phyloP scores from a whole-genome alignment of 768 basidiomycete genomes.

The Psilocybe tampanensis region DNA sequence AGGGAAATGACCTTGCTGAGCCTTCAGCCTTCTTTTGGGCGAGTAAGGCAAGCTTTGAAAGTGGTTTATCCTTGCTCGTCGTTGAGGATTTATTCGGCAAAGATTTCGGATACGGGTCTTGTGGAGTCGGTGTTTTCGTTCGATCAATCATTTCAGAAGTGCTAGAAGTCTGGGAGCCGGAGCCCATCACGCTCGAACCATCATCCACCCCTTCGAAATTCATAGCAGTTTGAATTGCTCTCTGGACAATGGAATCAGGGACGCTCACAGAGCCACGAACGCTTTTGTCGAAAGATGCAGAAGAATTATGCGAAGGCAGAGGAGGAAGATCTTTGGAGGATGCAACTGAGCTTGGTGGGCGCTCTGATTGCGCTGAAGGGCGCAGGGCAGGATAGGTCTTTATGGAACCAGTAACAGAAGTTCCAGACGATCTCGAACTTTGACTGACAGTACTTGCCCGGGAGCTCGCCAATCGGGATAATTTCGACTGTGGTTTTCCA shows the following conservation, averaged over 20 bases:
- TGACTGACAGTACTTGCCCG: conserved; percentile 53
- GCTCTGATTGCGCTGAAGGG: conserved; percentile 61
- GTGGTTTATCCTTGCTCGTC: conserved; percentile 14
- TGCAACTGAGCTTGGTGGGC: conserved; percentile 36
- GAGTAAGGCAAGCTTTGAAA: conserved; percentile 58
- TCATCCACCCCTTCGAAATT: conserved; percentile 58
- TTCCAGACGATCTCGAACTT: conserved; percentile 59
- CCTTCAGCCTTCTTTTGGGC: conserved; percentile 57
- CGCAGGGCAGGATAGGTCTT: conserved; percentile 73
- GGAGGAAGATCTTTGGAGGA: conserved; percentile 31
- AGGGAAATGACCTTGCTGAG: conserved; percentile 20
- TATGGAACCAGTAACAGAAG: conserved; percentile 58
- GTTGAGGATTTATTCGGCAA: conserved; percentile 5
- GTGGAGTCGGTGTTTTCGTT: conserved; percentile 25
- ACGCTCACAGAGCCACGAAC: conserved; percentile 19
- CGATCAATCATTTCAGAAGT: conserved; percentile 16
- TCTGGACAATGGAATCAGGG: conserved; percentile 55
- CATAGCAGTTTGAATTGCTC: conserved; percentile 71
- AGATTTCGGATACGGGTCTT: background rate
- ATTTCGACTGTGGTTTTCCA: conserved; percentile 57
- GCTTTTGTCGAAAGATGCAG: conserved; percentile 13
- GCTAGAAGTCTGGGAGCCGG: conserved; percentile 21
- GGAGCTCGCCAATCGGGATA: conserved; percentile 70
- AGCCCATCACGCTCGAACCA: conserved; percentile 17
- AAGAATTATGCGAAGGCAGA: conserved; percentile 17